A percentile compares a stretch with the other conserved stretches of the same genome.
These are phyloP conservation scores for Solanum megistacrolobum DNA, from an alignment of 257 asterid genomes.

Conservation along the genomic window DNA sequence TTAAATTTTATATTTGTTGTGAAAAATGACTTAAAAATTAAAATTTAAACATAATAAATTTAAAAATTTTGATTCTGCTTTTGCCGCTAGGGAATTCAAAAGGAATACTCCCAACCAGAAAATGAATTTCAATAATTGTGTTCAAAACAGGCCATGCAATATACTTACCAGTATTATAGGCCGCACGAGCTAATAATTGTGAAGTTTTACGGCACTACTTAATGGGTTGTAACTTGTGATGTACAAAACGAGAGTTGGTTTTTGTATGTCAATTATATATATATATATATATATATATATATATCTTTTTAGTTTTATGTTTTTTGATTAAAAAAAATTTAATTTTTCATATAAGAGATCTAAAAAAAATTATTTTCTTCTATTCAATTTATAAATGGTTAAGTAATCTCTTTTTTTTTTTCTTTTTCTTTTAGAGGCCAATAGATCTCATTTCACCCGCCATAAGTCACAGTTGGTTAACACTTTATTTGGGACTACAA, in stretches of 20 bases:
- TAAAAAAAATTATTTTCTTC: fast-evolving
- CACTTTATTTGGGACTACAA: not conserved
- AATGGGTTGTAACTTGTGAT: not conserved
- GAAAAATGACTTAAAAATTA: not conserved
- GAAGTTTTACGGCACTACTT: not conserved
- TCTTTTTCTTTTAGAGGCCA: not conserved
- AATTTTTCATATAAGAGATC: no score
- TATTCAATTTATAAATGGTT: not conserved
- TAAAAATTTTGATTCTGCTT: not conserved
- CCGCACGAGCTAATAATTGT: not conserved
- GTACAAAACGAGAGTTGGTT: no score
- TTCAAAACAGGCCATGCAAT: not conserved
- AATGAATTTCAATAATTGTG: not conserved
- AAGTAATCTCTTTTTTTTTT: not conserved
- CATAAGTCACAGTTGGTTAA: not conserved
- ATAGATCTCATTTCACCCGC: no score
- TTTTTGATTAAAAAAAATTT: no score
- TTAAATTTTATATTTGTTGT: not conserved
- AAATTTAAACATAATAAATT: not conserved
- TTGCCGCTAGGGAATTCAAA: not conserved
- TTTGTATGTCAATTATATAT: no score
- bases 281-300: no score
- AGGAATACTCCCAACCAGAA: not conserved
- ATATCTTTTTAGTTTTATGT: no score
- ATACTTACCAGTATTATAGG: not conserved